Evolutionary conservation across 139 green algal species (phyloP), one percentile per base, ranked within the genome.

Genomic region (Trebouxia sp.): DNA sequence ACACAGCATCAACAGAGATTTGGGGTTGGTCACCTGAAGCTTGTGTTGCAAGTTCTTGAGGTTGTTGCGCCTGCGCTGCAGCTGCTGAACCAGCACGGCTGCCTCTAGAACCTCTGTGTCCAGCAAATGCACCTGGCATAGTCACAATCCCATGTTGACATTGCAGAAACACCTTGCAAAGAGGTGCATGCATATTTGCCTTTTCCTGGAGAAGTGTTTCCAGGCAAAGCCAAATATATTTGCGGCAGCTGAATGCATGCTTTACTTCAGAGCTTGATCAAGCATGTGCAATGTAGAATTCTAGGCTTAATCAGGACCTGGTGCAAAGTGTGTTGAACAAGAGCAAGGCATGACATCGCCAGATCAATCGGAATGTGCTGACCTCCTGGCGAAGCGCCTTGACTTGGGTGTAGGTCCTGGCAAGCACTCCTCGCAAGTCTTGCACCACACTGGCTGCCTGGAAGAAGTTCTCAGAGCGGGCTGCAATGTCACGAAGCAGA

Each of bases 401-500:
- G 53, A 97, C 88, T 48, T 89, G 78, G n/a, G 83, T 50, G 56
- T 90, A 86, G 20, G 88, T 87, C 14, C 77, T 72, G 5, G 48
- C 65, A 42, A 97, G 78, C 6, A 66, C 75, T 37, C 75, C 79
- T 15, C 87, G 86, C 79, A 97, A 85, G 9, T 93, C 88, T 55
- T 97, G 90, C 7, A 98, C 85, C 56, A 84, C 82, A 26, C 86
- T 85, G 9, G 94, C 88, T 14, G 92, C 93, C 42, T 91, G 79
- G 65, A 96, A 94, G 79, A 97, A 93, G 30, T 87, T 85, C 38
- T 85, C 79, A 39, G 76, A 88, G 65, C 92, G 88, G 0, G 80
- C 81, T 24, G 87, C 85, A 74, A 96, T 95, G 83, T 97, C 92
- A 6, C 83, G 78, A 76, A 95, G 87, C 75, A 97, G 86, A 83